These are phyloP conservation scores for Alternaria sp. DNA, from an alignment of 2,329 filamentous ascomycete genomes.

Conservation along the genomic window DNA sequence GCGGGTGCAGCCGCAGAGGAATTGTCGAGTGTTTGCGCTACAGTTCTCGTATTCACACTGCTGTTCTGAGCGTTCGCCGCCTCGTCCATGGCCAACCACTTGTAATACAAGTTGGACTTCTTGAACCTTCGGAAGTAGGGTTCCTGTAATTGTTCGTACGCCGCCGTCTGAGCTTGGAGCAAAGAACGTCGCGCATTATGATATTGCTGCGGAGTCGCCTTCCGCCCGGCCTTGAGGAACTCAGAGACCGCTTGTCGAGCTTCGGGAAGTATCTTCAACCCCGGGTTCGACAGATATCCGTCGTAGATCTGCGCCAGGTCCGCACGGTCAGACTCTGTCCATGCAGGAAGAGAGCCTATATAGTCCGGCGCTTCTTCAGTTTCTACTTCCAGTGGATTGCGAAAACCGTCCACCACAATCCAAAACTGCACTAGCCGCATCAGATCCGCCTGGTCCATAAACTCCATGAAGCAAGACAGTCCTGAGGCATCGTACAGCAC, in stretches of 20 bases:
- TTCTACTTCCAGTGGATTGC: constrained; percentile 89
- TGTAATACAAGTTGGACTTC: constrained; percentile 92
- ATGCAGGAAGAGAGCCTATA: constrained; percentile 59
- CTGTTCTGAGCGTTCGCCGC: constrained; percentile 46
- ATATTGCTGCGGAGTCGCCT: constrained; percentile 81
- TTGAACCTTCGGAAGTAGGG: constrained; percentile 86
- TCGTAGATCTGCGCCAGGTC: constrained; percentile 93
- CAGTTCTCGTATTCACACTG: constrained; percentile 31
- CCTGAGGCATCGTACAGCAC: constrained; percentile 89
- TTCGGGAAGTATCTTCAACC: constrained; percentile 76
- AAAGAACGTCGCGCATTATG: constrained; percentile 81
- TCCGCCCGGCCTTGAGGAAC: constrained; percentile 79
- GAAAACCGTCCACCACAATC: constrained; percentile 95
- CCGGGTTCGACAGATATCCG: constrained; percentile 81
- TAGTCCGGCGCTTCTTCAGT: constrained; percentile 70
- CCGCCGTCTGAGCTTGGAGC: constrained; percentile 78
- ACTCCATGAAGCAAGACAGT: constrained; percentile 99
- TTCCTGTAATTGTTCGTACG: constrained; percentile 83
- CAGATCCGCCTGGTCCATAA: constrained; percentile 88
- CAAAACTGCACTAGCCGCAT: constrained; percentile 96
- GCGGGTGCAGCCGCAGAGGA: constrained; percentile 35
- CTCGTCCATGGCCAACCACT: constrained; percentile 90
- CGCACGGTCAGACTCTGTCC: constrained; percentile 82
- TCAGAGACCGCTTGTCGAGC: constrained; percentile 73
- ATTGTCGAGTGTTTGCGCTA: constrained; percentile 37